phyloP scores from a whole-genome alignment of 139 green algal species.

The Chlamydomonas sp. region DNA sequence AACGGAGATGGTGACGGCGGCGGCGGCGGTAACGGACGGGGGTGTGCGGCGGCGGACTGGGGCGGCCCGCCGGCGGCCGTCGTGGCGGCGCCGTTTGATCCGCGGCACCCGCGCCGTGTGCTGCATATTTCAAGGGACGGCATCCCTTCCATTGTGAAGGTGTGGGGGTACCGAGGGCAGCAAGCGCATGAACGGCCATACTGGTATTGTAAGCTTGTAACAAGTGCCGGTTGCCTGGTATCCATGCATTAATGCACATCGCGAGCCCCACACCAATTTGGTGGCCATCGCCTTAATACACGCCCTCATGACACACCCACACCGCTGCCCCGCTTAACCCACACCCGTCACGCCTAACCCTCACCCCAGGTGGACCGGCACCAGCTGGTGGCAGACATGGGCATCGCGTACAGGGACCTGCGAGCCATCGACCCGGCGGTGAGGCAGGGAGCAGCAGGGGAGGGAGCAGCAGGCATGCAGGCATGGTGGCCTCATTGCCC shows the following conservation, averaged over 20 bases:
- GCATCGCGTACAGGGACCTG: constrained; percentile 57
- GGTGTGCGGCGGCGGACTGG: not conserved
- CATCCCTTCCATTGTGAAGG: constrained; percentile 22
- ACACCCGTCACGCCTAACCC: no score
- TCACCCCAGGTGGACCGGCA: constrained; percentile 16
- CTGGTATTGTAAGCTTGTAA: no score
- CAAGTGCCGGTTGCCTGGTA: no score
- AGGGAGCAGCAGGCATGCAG: not conserved
- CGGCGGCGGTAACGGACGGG: not conserved
- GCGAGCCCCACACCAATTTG: no score
- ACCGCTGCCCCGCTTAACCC: no score
- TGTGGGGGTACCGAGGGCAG: not conserved
- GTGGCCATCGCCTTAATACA: no score
- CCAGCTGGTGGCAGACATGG: constrained; percentile 45
- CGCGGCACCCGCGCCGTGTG: constrained; percentile 14
- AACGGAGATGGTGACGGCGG: not conserved
- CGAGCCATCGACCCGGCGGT: constrained; percentile 50
- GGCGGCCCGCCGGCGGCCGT: not conserved
- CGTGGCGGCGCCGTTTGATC: constrained; percentile 2
- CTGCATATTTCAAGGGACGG: constrained; percentile 21
- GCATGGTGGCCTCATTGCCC: no score
- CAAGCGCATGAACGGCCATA: not conserved
- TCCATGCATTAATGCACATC: no score
- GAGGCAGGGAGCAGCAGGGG: not conserved
- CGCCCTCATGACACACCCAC: no score